These are phyloP conservation scores for Vaucheria bursata DNA, from an alignment of 352 stramenopile genomes.

Conservation along the genomic window DNA sequence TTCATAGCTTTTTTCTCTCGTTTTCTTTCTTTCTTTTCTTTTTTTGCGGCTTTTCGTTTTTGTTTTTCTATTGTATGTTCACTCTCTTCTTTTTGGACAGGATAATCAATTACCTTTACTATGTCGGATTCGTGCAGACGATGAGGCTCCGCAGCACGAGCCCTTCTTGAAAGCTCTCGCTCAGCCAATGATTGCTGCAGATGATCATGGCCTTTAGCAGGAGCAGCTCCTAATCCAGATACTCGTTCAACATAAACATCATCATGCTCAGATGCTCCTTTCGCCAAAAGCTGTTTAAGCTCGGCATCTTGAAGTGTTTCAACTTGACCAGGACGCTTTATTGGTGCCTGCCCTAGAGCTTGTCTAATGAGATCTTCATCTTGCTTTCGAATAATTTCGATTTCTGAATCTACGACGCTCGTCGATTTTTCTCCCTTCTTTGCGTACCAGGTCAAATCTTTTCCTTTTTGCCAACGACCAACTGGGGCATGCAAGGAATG, in stretches of 20 bases:
- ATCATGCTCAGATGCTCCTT: constrained; percentile 62
- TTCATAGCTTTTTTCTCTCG: constrained; percentile 16
- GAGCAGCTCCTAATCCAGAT: constrained; percentile 69
- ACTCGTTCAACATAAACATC: constrained; percentile 61
- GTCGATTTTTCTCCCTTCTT: constrained; percentile 66
- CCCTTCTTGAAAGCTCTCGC: constrained; percentile 23
- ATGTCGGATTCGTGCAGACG: not conserved
- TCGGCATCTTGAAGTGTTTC: constrained; percentile 60
- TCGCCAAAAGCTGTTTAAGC: constrained; percentile 70
- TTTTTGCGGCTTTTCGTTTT: constrained; percentile 5
- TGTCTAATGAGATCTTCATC: constrained; percentile 79
- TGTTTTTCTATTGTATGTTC: not conserved
- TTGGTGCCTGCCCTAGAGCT: constrained; percentile 64
- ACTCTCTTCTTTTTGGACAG: not conserved
- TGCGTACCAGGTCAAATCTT: constrained; percentile 76
- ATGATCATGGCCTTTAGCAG: constrained; percentile 39
- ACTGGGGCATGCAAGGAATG: constrained; percentile 73
- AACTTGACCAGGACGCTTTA: constrained; percentile 25
- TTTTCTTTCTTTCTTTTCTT: constrained; percentile 24
- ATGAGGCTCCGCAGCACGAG: not conserved
- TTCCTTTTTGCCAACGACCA: constrained; percentile 73
- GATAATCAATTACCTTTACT: not conserved
- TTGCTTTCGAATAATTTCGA: constrained; percentile 62
- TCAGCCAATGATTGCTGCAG: constrained; percentile 32
- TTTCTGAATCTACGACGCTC: constrained; percentile 43